Conservation (phyloP, 1,284 basidiomycete species). For the Gymnopus androsaceus region DNA sequence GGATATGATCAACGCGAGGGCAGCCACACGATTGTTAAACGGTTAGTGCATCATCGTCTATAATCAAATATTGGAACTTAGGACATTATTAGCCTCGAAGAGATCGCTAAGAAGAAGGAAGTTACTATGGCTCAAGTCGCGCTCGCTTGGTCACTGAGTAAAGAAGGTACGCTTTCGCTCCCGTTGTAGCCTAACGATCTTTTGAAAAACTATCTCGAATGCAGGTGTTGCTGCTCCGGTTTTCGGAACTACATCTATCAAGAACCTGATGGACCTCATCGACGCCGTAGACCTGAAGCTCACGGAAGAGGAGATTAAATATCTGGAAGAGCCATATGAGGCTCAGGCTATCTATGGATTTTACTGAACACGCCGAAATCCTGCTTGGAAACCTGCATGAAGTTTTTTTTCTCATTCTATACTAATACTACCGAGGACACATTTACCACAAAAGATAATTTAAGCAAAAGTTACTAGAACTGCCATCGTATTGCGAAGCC, state of each 20-base stretch:
- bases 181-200: not conserved
- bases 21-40: not conserved
- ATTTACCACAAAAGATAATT: too few species aligned
- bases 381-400: too few species aligned
- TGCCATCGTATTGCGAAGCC: too few species aligned
- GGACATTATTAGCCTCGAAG: slow-evolving; percentile 4
- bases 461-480: too few species aligned
- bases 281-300: slow-evolving; percentile 5
- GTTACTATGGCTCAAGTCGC: slow-evolving; percentile 11
- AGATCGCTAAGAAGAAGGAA: slow-evolving; percentile 6
- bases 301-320: slow-evolving; percentile 4
- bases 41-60: not conserved
- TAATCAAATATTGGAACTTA: not conserved
- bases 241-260: slow-evolving; percentile 3
- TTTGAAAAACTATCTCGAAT: not conserved
- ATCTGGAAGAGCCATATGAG: slow-evolving; percentile 5
- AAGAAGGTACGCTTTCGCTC: not conserved
- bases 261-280: slow-evolving; percentile 9
- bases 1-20: not conserved
- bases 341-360: not conserved
- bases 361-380: too few species aligned
- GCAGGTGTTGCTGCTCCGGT: not conserved
- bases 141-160: slow-evolving; percentile 1
- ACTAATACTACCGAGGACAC: too few species aligned
- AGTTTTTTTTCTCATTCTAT: too few species aligned